Percentiles rank a stretch among this genome's conserved stretches.
phyloP scores from a whole-genome alignment of 208 protist genomes.

The Crithidia acanthocephali region DNA sequence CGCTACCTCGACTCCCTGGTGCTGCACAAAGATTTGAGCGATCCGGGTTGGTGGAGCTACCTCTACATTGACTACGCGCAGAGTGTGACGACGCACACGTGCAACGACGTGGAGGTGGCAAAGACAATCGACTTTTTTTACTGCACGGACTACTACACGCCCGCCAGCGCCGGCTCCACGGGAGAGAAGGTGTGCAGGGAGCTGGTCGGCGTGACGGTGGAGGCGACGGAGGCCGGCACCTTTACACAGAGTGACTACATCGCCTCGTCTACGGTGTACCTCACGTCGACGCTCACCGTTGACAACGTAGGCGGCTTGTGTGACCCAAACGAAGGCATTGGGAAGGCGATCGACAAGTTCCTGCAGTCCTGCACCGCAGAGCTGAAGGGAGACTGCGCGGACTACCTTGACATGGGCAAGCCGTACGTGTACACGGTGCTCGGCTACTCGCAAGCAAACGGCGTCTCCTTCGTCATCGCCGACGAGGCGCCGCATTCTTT shows the following conservation, averaged over 20 bases:
- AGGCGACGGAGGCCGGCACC: conserved; percentile 8
- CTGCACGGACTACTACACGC: conserved; percentile 10
- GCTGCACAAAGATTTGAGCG: neutral
- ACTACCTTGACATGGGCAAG: neutral
- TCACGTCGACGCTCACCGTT: neutral
- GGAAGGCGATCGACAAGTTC: neutral
- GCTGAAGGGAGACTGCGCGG: neutral
- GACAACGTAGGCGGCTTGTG: conserved; percentile 12
- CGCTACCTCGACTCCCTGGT: conserved; percentile 6
- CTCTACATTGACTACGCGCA: conserved; percentile 20
- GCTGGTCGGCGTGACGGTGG: conserved; percentile 11
- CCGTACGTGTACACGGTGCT: conserved; percentile 7
- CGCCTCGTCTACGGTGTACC: neutral
- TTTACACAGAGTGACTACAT: neutral
- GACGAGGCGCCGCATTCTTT: conserved; percentile 9
- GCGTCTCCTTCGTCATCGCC: conserved; percentile 2
- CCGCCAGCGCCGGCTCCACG: neutral
- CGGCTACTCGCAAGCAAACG: conserved; percentile 10
- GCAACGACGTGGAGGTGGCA: neutral
- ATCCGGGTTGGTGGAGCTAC: conserved; percentile 1
- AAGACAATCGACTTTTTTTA: conserved; percentile 19
- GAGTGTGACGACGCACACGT: conserved; percentile 4
- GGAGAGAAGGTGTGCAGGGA: neutral
- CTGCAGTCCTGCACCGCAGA: neutral
- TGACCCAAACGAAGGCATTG: neutral